Evolutionary conservation across 2,329 filamentous ascomycete genomes (phyloP).

Genomic region (Diaporthe amygdali): DNA sequence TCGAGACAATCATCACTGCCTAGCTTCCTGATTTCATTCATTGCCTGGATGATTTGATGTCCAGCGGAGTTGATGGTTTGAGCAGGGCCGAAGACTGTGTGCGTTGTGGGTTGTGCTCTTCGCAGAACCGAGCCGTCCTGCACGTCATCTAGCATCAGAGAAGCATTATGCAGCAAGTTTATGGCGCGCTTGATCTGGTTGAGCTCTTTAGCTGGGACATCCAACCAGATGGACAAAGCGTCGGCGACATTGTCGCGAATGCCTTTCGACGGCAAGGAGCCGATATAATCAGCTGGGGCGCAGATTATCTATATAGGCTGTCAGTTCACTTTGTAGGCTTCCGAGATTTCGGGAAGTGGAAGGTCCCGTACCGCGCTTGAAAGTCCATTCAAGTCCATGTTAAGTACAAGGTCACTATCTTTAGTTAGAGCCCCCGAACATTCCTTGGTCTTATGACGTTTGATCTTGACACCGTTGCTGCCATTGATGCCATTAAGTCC

Average conservation of each 20-base stretch:
- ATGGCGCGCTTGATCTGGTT: conserved; percentile 33
- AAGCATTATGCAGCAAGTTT: conserved; percentile 35
- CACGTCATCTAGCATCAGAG: conserved; percentile 45
- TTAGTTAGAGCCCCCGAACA: no score
- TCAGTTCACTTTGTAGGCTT: neutral
- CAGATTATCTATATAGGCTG: conserved; percentile 17
- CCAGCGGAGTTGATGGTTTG: conserved; percentile 44
- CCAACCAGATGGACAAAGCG: conserved; percentile 37
- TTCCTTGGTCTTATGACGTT: no score
- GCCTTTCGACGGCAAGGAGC: conserved; percentile 33
- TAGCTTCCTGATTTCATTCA: conserved; percentile 23
- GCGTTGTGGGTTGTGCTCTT: conserved; percentile 40
- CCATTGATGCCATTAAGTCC: no score
- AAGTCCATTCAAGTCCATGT: no score
- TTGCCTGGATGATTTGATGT: conserved; percentile 35
- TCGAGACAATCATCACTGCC: conserved; percentile 15
- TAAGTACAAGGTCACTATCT: no score
- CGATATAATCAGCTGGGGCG: conserved; percentile 31
- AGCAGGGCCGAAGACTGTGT: conserved; percentile 40
- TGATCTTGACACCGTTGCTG: no score
- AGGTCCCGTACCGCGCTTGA: no score
- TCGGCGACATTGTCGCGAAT: conserved; percentile 31
- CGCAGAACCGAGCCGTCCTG: conserved; percentile 41
- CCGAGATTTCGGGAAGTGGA: no score
- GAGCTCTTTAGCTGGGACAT: conserved; percentile 29